Percentiles rank a stretch among this genome's conserved stretches.
Evolutionary conservation across 164 flowering plant species (phyloP).

Genomic region (Aristolochia contorta): DNA sequence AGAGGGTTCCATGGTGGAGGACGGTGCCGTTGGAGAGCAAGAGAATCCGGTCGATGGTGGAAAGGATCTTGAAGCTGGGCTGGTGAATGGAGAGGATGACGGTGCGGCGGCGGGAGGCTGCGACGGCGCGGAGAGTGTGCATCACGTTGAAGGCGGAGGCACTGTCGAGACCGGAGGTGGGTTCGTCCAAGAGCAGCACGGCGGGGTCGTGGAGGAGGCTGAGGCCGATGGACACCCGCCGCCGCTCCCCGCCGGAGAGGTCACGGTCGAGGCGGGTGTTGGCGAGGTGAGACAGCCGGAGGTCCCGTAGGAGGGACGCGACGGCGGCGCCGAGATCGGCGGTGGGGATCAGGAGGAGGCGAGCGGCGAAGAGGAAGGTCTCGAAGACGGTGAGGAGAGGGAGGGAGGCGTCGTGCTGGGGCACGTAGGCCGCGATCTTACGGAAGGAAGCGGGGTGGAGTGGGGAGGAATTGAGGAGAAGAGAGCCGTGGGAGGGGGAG

Average conservation of each 20-base stretch:
- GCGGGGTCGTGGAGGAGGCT: conserved; percentile 81
- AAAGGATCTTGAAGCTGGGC: conserved; percentile 80
- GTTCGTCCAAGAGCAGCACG: conserved; percentile 80
- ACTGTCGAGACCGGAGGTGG: conserved; percentile 92
- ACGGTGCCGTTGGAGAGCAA: conserved; percentile 56
- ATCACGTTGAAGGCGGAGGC: conserved; percentile 69
- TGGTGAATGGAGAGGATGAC: conserved; percentile 84
- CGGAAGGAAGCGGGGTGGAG: conserved; percentile 55
- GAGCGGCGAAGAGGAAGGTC: conserved; percentile 70
- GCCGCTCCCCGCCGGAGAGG: conserved; percentile 80
- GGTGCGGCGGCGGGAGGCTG: conserved; percentile 45
- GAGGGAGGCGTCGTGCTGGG: conserved; percentile 77
- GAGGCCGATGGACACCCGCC: conserved; percentile 89
- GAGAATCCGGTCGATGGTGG: conserved; percentile 51
- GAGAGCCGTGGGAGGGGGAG: conserved; percentile 49
- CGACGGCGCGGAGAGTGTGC: conserved; percentile 49
- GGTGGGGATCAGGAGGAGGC: conserved; percentile 42
- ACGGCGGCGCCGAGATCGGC: conserved; percentile 23
- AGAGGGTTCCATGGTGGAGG: conserved; percentile 66
- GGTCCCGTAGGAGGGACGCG: conserved; percentile 48
- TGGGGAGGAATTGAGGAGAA: conserved; percentile 60
- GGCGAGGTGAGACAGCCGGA: conserved; percentile 50
- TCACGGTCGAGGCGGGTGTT: conserved; percentile 38
- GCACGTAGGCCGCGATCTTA: conserved; percentile 76
- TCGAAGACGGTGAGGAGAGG: conserved; percentile 72